These are phyloP conservation scores for Globisporangium alternatum DNA, from an alignment of 352 stramenopile genomes.

Conservation along the genomic window DNA sequence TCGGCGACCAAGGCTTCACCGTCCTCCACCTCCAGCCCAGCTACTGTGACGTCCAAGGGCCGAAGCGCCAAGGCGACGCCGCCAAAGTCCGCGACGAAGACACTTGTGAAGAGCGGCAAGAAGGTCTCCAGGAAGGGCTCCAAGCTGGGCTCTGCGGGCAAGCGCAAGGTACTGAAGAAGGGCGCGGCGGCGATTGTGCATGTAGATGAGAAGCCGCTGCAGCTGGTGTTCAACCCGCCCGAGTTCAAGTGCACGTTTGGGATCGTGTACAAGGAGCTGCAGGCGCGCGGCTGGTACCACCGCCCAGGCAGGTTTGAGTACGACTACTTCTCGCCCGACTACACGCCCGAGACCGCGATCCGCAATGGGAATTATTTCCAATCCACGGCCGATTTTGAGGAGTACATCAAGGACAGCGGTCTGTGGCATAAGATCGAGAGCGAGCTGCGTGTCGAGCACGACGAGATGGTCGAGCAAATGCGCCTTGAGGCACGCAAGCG, in stretches of 20 bases:
- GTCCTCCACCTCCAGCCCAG: not conserved
- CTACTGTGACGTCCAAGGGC: not conserved
- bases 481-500: conserved; percentile 33
- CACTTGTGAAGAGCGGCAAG: conserved; percentile 26
- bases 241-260: conserved; percentile 74
- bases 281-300: conserved; percentile 62
- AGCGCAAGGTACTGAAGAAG: conserved; percentile 20
- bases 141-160: conserved; percentile 8
- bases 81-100: conserved; percentile 20
- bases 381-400: conserved; percentile 50
- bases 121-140: conserved; percentile 17
- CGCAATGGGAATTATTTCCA: conserved; percentile 67
- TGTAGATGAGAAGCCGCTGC: conserved; percentile 17
- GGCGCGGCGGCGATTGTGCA: conserved; percentile 17
- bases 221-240: conserved; percentile 42
- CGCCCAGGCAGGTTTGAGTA: conserved; percentile 64
- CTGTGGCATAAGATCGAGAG: conserved; percentile 58
- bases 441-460: conserved; percentile 52
- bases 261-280: conserved; percentile 56
- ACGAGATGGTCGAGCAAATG: conserved; percentile 45
- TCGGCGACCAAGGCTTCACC: not conserved
- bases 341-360: conserved; percentile 49
- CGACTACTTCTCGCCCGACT: conserved; percentile 77
- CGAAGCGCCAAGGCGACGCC: conserved; percentile 15
- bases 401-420: conserved; percentile 56